Evolutionary conservation across 2,329 filamentous ascomycete species (phyloP).

Genomic region (Lasiodiplodia citricola): DNA sequence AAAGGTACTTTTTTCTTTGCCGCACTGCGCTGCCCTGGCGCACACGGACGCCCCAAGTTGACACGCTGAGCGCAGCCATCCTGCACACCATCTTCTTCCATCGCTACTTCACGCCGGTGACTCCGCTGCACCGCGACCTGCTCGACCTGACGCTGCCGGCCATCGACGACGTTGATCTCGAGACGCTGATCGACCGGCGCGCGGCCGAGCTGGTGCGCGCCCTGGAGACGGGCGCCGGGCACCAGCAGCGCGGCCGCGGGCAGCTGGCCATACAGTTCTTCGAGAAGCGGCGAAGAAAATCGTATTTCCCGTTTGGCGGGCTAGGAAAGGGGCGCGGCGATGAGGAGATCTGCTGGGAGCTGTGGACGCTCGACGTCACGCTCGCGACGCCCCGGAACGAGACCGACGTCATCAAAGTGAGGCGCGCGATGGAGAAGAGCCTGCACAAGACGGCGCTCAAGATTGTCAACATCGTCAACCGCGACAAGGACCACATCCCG

Average conservation of each 20-base stretch:
- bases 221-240: slow-evolving; percentile 65
- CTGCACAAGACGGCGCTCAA: slow-evolving; percentile 87
- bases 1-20: slow-evolving; percentile 66
- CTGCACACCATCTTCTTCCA: slow-evolving; percentile 99
- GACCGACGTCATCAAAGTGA: slow-evolving; percentile 84
- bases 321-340: slow-evolving; percentile 63
- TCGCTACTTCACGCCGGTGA: slow-evolving; percentile 88
- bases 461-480: slow-evolving; percentile 84
- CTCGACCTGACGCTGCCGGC: slow-evolving; percentile 89
- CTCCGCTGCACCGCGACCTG: slow-evolving; percentile 83
- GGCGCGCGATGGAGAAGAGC: slow-evolving; percentile 87
- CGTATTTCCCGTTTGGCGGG: slow-evolving; percentile 70
- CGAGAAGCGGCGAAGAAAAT: slow-evolving; percentile 85
- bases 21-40: slow-evolving; percentile 16
- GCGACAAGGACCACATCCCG: slow-evolving; percentile 93
- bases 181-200: slow-evolving; percentile 90
- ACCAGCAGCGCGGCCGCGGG: slow-evolving; percentile 66
- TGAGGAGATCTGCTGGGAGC: slow-evolving; percentile 96
- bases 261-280: slow-evolving; percentile 91
- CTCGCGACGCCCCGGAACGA: slow-evolving; percentile 88
- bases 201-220: slow-evolving; percentile 80
- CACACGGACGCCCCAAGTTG: slow-evolving; percentile 1
- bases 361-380: slow-evolving; percentile 93
- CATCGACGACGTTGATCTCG: slow-evolving; percentile 87
- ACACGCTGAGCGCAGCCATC: slow-evolving; percentile 64